Evolutionary conservation across 306 rosid genomes (phyloP).

Genomic region (Vigna nakashimae): DNA sequence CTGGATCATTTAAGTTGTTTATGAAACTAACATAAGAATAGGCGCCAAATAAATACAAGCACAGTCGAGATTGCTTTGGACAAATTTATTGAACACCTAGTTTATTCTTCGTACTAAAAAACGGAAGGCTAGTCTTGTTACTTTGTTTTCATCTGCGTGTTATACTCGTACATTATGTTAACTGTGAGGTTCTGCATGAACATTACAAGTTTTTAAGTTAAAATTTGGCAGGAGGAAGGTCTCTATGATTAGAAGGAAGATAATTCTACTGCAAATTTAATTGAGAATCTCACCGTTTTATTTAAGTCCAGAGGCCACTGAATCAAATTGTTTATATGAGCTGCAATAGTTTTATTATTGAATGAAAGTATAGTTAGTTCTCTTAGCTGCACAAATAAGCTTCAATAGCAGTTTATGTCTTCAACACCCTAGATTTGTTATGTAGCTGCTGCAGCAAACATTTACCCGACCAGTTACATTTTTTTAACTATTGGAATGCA

Average conservation of each 20-base stretch:
- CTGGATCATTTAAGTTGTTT: not conserved
- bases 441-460: constrained; percentile 20
- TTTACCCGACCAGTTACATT: not conserved
- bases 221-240: not conserved
- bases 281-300: not conserved
- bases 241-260: not conserved
- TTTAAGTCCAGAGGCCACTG: not conserved
- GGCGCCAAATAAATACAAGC: not conserved
- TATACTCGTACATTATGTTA: constrained; percentile 1
- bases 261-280: not conserved
- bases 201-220: not conserved
- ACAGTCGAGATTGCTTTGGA: not conserved
- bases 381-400: constrained; percentile 30
- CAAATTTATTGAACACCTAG: not conserved
- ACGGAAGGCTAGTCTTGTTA: not conserved
- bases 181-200: not conserved
- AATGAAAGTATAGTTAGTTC: constrained; percentile 40
- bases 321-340: constrained; percentile 22
- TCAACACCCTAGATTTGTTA: constrained; percentile 28
- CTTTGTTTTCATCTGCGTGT: not conserved
- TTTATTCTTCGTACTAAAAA: no score
- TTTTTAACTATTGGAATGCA: not conserved
- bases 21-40: not conserved
- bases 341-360: not conserved
- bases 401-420: constrained; percentile 28